phyloP scores from a whole-genome alignment of 768 basidiomycete species.

The Boletus subparvulus region DNA sequence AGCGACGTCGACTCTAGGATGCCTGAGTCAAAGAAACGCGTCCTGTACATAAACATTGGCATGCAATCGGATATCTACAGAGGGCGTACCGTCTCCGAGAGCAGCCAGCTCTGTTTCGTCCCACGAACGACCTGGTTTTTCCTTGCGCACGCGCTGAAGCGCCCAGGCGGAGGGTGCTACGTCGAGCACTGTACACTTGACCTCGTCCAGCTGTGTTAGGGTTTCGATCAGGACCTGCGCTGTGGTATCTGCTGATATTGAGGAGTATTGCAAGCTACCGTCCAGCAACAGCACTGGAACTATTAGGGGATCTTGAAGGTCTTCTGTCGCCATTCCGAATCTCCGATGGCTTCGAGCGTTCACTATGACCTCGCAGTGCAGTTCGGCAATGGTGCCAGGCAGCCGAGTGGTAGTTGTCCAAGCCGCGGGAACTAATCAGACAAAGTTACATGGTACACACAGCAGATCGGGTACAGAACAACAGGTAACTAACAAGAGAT shows the following conservation, averaged over 20 bases:
- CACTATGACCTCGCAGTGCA: background rate
- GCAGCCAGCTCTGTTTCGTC: constrained; percentile 66
- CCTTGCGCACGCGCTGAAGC: constrained; percentile 60
- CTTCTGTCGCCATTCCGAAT: constrained; percentile 30
- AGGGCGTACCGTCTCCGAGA: constrained; percentile 59
- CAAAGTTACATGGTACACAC: background rate
- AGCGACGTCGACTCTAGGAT: constrained; percentile 44
- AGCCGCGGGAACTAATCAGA: constrained; percentile 1
- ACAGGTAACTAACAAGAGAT: constrained; percentile 14
- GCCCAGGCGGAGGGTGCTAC: constrained; percentile 64
- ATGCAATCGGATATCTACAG: background rate
- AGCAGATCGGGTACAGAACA: background rate
- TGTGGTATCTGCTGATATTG: constrained; percentile 51
- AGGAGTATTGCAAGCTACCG: constrained; percentile 62
- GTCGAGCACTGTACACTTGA: constrained; percentile 55
- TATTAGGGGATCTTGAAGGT: constrained; percentile 37
- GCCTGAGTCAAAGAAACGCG: constrained; percentile 37
- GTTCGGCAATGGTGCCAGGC: background rate
- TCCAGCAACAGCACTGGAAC: constrained; percentile 60
- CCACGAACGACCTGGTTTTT: constrained; percentile 63
- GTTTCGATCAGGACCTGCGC: constrained; percentile 59
- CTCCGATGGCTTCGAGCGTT: background rate
- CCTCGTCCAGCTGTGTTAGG: constrained; percentile 47
- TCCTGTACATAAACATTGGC: constrained; percentile 12
- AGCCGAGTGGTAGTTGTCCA: background rate